Evolutionary conservation across 305 asterid species (phyloP).

Genomic region (Withania somnifera): DNA sequence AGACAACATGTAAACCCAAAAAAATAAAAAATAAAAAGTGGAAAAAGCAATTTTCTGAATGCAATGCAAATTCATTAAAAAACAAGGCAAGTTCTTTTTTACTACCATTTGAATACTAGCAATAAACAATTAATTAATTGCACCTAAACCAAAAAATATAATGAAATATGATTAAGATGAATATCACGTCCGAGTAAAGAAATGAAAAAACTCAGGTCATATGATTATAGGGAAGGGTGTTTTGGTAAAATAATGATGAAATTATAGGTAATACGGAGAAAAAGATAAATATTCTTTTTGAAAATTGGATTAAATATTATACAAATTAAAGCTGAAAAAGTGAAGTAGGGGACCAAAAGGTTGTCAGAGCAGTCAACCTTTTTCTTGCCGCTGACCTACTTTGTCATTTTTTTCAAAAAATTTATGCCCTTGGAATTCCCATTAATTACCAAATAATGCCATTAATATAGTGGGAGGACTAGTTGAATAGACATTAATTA

Average conservation of each 20-base stretch:
- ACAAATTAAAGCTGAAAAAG: slow-evolving; percentile 17
- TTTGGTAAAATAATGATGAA: background rate
- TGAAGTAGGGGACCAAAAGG: slow-evolving; percentile 26
- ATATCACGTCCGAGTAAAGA: slow-evolving; percentile 27
- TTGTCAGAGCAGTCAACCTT: slow-evolving; percentile 28
- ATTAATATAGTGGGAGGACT: background rate
- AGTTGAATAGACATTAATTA: background rate
- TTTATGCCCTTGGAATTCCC: background rate
- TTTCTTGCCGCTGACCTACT: slow-evolving; percentile 32
- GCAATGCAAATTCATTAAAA: background rate
- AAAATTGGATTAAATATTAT: background rate
- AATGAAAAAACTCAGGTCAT: slow-evolving; percentile 1
- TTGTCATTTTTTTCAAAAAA: slow-evolving; percentile 12
- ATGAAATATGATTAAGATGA: slow-evolving; percentile 25
- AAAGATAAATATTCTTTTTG: slow-evolving; percentile 19
- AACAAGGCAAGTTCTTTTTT: background rate
- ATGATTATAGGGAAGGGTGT: slow-evolving; percentile 3
- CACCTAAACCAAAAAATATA: slow-evolving; percentile 20
- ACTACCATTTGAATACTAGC: background rate
- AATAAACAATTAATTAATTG: slow-evolving; percentile 7
- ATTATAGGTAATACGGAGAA: slow-evolving; percentile 6
- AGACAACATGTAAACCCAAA: background rate
- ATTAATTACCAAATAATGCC: background rate
- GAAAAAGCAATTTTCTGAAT: background rate
- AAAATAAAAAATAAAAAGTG: background rate